Evolutionary conservation across 495 filamentous ascomycete species (phyloP).

Genomic region (Staphylotrichum tortipilum): DNA sequence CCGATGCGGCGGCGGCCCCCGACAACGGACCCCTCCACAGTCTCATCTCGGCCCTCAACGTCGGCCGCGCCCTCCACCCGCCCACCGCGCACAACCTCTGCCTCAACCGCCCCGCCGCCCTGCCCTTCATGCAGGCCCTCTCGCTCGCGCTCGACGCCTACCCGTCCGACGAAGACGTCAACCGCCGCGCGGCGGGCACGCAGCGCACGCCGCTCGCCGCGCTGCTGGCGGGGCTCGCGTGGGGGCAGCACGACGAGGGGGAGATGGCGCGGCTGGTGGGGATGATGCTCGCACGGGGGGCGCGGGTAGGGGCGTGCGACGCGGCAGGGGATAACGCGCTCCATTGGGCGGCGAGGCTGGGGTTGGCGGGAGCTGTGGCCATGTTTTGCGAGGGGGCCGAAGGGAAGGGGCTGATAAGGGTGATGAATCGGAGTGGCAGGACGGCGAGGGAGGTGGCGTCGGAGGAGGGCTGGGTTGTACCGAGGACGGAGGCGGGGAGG

Average conservation of each 20-base stretch:
- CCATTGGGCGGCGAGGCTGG: constrained; percentile 3
- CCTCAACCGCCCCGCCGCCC: neutral
- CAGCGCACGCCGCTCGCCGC: constrained; percentile 2
- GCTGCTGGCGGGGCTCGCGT: neutral
- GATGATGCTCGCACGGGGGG: constrained; percentile 1
- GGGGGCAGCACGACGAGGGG: neutral
- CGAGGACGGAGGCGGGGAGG: neutral
- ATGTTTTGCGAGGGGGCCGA: neutral
- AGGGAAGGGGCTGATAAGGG: neutral
- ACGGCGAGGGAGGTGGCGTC: neutral
- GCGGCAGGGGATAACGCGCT: constrained; percentile 3
- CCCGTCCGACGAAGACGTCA: neutral
- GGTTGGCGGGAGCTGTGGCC: neutral
- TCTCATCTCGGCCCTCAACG: neutral
- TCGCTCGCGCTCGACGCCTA: neutral
- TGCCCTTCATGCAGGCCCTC: neutral
- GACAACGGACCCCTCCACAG: neutral
- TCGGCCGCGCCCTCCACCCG: neutral
- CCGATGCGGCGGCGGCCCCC: too few relatives aligned
- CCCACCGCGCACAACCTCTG: neutral
- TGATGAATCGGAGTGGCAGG: neutral
- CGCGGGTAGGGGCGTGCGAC: neutral
- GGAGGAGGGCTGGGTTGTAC: neutral
- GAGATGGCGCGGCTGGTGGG: neutral
- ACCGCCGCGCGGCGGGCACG: neutral